phyloP scores from a whole-genome alignment of 495 filamentous ascomycete genomes.

The Podospora didyma region DNA sequence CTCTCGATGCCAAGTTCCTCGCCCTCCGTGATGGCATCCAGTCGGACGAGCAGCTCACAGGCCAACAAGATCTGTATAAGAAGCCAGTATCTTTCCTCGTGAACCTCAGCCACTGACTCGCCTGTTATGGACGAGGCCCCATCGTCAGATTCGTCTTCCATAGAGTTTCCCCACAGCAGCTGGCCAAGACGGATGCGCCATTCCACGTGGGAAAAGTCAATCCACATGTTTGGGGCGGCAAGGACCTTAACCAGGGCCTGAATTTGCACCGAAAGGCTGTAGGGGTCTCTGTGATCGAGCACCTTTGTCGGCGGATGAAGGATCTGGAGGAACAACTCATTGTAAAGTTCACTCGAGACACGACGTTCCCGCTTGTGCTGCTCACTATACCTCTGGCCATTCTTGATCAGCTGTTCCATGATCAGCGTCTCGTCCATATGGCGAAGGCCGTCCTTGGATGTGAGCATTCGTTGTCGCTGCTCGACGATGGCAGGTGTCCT shows the following conservation, averaged over 20 bases:
- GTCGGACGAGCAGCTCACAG: slow-evolving; percentile 70
- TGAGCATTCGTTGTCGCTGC: slow-evolving; percentile 46
- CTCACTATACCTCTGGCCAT: slow-evolving; percentile 42
- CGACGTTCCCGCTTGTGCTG: slow-evolving; percentile 33
- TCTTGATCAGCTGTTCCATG: slow-evolving; percentile 48
- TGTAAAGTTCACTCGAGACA: slow-evolving; percentile 50
- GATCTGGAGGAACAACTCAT: slow-evolving; percentile 55
- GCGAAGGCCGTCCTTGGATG: slow-evolving; percentile 44
- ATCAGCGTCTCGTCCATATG: slow-evolving; percentile 49
- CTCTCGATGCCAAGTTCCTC: slow-evolving; percentile 44
- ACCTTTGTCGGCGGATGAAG: slow-evolving; percentile 55
- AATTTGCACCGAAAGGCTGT: slow-evolving; percentile 57
- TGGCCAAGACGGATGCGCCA: slow-evolving; percentile 81
- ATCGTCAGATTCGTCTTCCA: slow-evolving; percentile 50
- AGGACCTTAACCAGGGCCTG: slow-evolving; percentile 53
- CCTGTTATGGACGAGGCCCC: slow-evolving; percentile 35
- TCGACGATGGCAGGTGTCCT: slow-evolving; percentile 40
- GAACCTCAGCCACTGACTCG: slow-evolving; percentile 39
- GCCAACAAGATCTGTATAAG: slow-evolving; percentile 75
- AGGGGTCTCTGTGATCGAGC: slow-evolving; percentile 54
- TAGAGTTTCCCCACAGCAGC: slow-evolving; percentile 66
- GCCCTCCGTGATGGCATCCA: slow-evolving; percentile 66
- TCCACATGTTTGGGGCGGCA: slow-evolving; percentile 58
- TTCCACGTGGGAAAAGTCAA: slow-evolving; percentile 73
- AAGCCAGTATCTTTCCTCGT: slow-evolving; percentile 65